Evolutionary conservation across 2,329 filamentous ascomycete species (phyloP), one percentile per base, ranked within the genome.

Genomic region (Endoconidiophora laricicola): DNA sequence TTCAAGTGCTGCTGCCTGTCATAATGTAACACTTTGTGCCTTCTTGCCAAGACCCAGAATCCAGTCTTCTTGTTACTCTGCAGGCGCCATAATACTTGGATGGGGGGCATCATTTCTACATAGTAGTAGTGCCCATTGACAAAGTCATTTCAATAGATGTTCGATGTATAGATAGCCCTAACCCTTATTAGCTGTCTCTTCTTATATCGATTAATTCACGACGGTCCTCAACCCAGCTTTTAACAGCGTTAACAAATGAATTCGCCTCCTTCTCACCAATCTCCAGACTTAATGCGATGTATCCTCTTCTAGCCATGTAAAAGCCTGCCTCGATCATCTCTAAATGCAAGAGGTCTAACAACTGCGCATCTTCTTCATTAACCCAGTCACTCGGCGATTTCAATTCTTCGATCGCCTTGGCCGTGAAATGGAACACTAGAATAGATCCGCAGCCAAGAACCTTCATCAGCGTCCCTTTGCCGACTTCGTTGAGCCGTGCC

Each of bases 311-410:
- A 1, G 65, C 63, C 7, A 67, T 56, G 63, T 67, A 71, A 49
- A 66, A 70, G 0, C 65, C 63, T 9, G 62, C 59, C 46, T 69
- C 62, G 43, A 70, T 52, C 65, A 71, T 69, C 50, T 70, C 64
- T n/a, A 66, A 63, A 63, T 68, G 69, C 51, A 70, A 67, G 2
- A 71, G 55, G 33, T 68, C 63, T 47, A 63, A 63, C 24, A 71
- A 48, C 22, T 42, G 7, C 1, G 18, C 10, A 22, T 52, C 46
- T 26, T 48, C 50, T n/a, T 48, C 46, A 14, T 4, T 14, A 18
- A 39, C 40, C 47, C 40, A 48, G 26, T 49, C 50, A 12, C n/a
- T 24, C n/a, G 50, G 50, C 16, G 59, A 57, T 18, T 49, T 44
- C 3, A 59, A 52, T 44, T 66, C 62, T 16, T 60, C 57, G 3